Evolutionary conservation across 73 alveolate species (phyloP).

Genomic region (Vitrella brassicaformis): DNA sequence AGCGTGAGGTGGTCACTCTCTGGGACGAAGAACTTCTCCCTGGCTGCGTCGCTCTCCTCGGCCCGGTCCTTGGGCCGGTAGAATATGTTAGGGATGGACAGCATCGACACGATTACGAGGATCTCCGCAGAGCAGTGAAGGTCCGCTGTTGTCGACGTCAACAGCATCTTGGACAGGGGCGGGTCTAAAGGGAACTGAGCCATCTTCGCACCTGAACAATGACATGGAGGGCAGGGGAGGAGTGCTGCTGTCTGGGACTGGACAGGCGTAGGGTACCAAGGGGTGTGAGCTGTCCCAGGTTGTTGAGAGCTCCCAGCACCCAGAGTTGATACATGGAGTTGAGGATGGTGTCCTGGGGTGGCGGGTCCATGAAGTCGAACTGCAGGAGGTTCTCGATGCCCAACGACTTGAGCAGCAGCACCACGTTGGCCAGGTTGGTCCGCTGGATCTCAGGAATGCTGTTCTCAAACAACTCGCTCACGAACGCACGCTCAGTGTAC

Average conservation of each 20-base stretch:
- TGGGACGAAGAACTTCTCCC: slow-evolving; percentile 98
- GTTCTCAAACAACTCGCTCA: slow-evolving; percentile 90
- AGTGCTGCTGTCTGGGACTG: too few species aligned
- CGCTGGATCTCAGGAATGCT: slow-evolving; percentile 99
- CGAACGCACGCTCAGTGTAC: slow-evolving; percentile 79
- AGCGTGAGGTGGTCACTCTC: slow-evolving; percentile 99
- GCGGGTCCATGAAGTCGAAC: slow-evolving; percentile 99
- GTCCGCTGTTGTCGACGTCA: slow-evolving; percentile 73
- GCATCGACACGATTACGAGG: slow-evolving; percentile 95
- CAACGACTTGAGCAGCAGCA: slow-evolving; percentile 80
- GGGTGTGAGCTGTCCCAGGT: slow-evolving; percentile 5
- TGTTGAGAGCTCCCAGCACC: slow-evolving; percentile 89
- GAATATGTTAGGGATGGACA: slow-evolving; percentile 92
- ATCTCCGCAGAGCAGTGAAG: slow-evolving; percentile 56
- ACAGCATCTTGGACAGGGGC: slow-evolving; percentile 93
- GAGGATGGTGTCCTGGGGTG: slow-evolving; percentile 97
- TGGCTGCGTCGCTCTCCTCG: slow-evolving; percentile 93
- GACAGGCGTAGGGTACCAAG: too few species aligned
- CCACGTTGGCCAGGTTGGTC: slow-evolving; percentile 98
- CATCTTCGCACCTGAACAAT: too few species aligned
- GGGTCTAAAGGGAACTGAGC: slow-evolving; percentile 95
- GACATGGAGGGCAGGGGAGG: too few species aligned
- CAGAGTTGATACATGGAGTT: slow-evolving; percentile 98
- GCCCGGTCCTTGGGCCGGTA: slow-evolving; percentile 98
- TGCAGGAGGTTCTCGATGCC: slow-evolving; percentile 87